A percentile compares a stretch with the other conserved stretches of the same genome.
phyloP scores from a whole-genome alignment of 441 rosid genomes.

The Gossypium laxum region DNA sequence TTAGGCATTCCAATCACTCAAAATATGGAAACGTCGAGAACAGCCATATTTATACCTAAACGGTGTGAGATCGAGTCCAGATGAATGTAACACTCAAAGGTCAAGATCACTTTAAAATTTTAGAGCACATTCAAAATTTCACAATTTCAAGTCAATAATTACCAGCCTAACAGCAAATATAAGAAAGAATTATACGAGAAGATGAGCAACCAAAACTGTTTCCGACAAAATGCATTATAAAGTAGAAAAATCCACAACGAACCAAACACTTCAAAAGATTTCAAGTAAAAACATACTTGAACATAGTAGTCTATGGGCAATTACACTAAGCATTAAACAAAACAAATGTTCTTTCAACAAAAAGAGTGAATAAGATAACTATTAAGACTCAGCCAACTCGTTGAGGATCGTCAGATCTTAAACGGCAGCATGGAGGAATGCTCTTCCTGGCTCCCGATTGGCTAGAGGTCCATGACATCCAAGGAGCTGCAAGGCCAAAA shows the following conservation, averaged over 20 bases:
- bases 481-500: constrained; percentile 36
- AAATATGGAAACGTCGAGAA: too few species aligned
- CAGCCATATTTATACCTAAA: too few species aligned
- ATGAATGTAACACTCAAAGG: too few species aligned
- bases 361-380: not conserved
- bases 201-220: not conserved
- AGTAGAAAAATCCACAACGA: not conserved
- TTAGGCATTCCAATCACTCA: too few species aligned
- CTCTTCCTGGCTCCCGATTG: constrained; percentile 44
- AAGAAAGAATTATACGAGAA: not conserved
- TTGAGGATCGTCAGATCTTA: constrained; percentile 11
- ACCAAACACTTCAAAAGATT: not conserved
- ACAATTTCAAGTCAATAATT: too few species aligned
- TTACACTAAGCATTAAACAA: not conserved
- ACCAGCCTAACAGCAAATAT: not conserved
- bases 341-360: not conserved
- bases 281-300: not conserved
- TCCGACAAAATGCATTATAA: not conserved
- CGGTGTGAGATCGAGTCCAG: too few species aligned
- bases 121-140: too few species aligned
- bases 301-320: not conserved
- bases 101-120: too few species aligned
- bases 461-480: constrained; percentile 67
- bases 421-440: constrained; percentile 34
- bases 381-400: not conserved